phyloP scores from a whole-genome alignment of 2,329 filamentous ascomycete species.

The Purpureocillium takamizusanense region DNA sequence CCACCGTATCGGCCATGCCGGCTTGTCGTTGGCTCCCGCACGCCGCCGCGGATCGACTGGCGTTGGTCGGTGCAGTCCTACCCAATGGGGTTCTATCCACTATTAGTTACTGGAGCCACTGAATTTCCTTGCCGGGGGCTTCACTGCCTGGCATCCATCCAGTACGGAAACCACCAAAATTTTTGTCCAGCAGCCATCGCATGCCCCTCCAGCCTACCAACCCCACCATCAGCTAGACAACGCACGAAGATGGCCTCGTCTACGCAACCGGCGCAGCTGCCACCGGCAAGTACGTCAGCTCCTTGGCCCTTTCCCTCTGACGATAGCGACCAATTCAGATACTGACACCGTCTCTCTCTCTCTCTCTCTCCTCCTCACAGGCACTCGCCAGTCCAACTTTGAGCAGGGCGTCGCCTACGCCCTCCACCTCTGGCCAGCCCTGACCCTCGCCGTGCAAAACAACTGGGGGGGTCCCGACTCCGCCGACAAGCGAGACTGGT shows the following conservation, averaged over 20 bases:
- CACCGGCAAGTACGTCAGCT: slow-evolving; percentile 17
- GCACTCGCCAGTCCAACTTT: slow-evolving; percentile 55
- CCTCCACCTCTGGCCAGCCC: slow-evolving; percentile 79
- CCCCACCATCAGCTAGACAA: neutral
- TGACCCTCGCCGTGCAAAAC: slow-evolving; percentile 79
- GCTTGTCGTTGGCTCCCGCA: no score
- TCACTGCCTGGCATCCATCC: no score
- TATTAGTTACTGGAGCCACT: no score
- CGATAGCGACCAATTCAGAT: no score
- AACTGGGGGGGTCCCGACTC: slow-evolving; percentile 81
- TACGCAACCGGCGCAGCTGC: slow-evolving; percentile 18
- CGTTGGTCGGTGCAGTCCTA: no score
- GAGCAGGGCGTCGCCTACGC: slow-evolving; percentile 81
- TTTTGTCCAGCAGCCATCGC: neutral
- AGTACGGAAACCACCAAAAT: neutral
- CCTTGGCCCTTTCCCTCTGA: no score
- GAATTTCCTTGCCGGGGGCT: no score
- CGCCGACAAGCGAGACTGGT: slow-evolving; percentile 89
- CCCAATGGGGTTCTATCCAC: no score
- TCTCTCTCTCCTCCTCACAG: slow-evolving; percentile 19
- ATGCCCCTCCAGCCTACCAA: slow-evolving; percentile 1
- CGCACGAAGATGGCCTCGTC: slow-evolving; percentile 17
- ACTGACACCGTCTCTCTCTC: neutral
- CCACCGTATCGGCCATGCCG: no score
- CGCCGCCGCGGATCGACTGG: no score